Evolutionary conservation across 1,139 yeast species (phyloP).

Genomic region (Blastobotrys illinoisensis): DNA sequence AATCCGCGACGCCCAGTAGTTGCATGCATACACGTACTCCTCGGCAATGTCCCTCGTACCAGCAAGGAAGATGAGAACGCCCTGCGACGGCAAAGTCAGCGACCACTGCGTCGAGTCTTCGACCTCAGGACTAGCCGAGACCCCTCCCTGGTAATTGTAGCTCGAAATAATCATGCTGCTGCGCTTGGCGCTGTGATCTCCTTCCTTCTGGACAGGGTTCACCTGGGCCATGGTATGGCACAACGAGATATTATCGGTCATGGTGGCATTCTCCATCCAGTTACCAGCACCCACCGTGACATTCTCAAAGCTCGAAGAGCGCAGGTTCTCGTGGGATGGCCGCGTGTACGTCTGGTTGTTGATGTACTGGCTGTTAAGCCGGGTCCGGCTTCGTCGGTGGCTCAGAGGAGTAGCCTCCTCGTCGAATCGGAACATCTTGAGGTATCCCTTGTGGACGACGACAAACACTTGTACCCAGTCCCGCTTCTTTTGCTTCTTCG

Average conservation of each 20-base stretch:
- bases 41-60: conserved; percentile 65
- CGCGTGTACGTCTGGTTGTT: not conserved
- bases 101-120: conserved; percentile 27
- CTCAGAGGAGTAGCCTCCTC: conserved; percentile 34
- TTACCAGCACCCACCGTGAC: conserved; percentile 54
- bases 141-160: not conserved
- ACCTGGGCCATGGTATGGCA: conserved; percentile 33
- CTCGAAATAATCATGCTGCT: conserved; percentile 7
- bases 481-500: conserved; percentile 19
- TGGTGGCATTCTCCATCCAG: conserved; percentile 45
- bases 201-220: conserved; percentile 20
- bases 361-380: not conserved
- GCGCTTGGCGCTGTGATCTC: conserved; percentile 8
- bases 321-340: not conserved
- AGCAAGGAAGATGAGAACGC: conserved; percentile 37
- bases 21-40: conserved; percentile 71
- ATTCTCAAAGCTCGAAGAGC: not conserved
- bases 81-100: conserved; percentile 33
- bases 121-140: not conserved
- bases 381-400: conserved; percentile 53
- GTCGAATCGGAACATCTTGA: conserved; percentile 30
- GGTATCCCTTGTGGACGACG: conserved; percentile 32
- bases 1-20: conserved; percentile 85
- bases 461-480: conserved; percentile 31
- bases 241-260: conserved; percentile 29